Base-by-base conservation (phyloP, 2,329 filamentous ascomycete genomes). In the Arthrobotrys megalospora region DNA sequence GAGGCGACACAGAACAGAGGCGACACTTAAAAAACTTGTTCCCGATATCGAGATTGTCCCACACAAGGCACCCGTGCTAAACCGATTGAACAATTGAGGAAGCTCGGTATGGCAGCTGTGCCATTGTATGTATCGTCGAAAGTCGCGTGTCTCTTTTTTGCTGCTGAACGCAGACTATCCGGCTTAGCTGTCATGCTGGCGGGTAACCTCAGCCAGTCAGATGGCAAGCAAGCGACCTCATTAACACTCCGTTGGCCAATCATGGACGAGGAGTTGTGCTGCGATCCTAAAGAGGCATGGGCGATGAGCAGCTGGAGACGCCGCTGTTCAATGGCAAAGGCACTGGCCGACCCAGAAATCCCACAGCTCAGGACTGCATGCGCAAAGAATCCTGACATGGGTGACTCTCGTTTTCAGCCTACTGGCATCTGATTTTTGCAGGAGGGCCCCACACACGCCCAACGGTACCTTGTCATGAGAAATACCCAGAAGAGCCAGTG, bases 401-500 rank as follows among this genome's bases (percentile, higher is more conserved):
- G 58, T 68, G 55, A 48, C 52, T 66, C 36, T 66, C 38, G 45
- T 70, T 70, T 70, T 77, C 66, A 77, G 66, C 73, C 71, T 68
- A 58, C 70, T 45, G 50, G 73, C 66, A 67, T 65, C 73, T 71
- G 58, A 69, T 60, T 64, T 60, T 77, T 41, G 58, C 24, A 41
- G 48, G 58, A 66, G 60, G 65, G 66, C 34, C 55, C 72, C 66
- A 52, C 60, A 52, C 60, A 38, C 36, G 66, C 24, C 36, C 65
- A 65, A 43, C 38, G 48, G 66, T 77, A 77, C 73, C 73, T 67
- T 65, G 73, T 65, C 66, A 60, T 60, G 48, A 66, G 60, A 71
- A 71, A 77, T 77, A 77, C 73, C 73, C 66, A 71, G 58, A 62
- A 28, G 62, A 77, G 73, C 73, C 60, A 77, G 73, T 66, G 73